Base-by-base conservation (phyloP, 495 filamentous ascomycete species). In the Mytilinidion resinicola region DNA sequence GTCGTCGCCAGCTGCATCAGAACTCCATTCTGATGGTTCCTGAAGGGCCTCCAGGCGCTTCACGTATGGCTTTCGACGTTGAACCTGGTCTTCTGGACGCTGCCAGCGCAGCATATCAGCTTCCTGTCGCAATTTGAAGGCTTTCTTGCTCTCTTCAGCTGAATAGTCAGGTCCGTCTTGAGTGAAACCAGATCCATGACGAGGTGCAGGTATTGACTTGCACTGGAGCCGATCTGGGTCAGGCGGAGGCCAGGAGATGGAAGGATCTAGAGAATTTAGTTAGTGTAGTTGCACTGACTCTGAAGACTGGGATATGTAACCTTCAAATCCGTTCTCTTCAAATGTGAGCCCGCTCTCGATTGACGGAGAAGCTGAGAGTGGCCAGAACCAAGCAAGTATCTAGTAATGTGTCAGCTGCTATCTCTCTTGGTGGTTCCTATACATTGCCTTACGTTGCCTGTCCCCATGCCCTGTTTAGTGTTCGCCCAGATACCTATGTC, bases 401-500 rank as follows among this genome's bases (percentile, higher is more conserved):
- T 62, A 39, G 19, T 58, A 14, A 41, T n/a, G 60, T 21, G 36
- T 55, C 21, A 55, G 68, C 12, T 56, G 1, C 46, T 25, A 10
- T 9, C 1, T 9, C 12, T 54, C n/a, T 35, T 38, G 35, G 25
- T 9, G 5, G 19, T 5, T 15, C 15, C 21, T 50, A 30, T 15
- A 1, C 37, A 25, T 21, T 19, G 55, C n/a, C 54, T n/a, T 21
- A 62, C 62, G 58, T 76, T 82, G 0, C 80, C 78, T 3, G 64
- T 71, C 1, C 89, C 90, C 84, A 95, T 91, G 34, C 80, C 86
- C 55, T 85, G 81, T 55, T 74, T 81, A 47, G 91, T 73, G 67
- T 96, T 96, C 19, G 74, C 73, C 78, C 84, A 93, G 48, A 97
- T 77, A 9, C 93, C 95, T 57, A 97, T 79, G 68, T 98, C 93